A percentile compares a stretch with the other conserved stretches of the same genome.
Evolutionary conservation across 2,329 filamentous ascomycete genomes (phyloP).

Genomic region (Fusarium pseudograminearum): DNA sequence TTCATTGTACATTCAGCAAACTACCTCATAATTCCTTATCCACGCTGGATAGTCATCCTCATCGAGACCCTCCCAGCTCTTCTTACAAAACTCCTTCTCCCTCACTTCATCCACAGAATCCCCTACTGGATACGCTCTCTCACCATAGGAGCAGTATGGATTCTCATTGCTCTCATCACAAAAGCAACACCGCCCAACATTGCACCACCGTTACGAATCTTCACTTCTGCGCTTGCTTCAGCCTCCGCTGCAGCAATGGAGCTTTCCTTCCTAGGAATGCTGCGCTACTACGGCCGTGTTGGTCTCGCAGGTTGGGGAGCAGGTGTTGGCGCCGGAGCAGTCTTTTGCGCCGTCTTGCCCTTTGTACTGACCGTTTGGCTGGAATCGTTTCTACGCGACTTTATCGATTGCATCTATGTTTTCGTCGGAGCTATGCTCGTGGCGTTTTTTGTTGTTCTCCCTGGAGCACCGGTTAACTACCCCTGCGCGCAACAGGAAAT

Average conservation of each 20-base stretch:
- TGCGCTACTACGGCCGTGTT: conserved; percentile 48
- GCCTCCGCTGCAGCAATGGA: conserved; percentile 49
- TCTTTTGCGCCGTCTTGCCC: conserved; percentile 48
- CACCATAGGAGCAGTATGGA: conserved; percentile 47
- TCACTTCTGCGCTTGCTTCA: conserved; percentile 49
- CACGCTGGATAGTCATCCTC: conserved; percentile 49
- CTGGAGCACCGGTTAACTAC: conserved; percentile 43
- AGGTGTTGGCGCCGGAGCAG: conserved; percentile 49
- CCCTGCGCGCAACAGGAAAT: conserved; percentile 19
- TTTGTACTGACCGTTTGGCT: conserved; percentile 48
- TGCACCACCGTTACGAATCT: conserved; percentile 46
- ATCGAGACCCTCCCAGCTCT: conserved; percentile 51
- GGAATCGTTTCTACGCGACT: conserved; percentile 46
- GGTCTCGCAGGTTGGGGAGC: conserved; percentile 54
- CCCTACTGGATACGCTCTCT: conserved; percentile 49
- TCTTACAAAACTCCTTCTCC: conserved; percentile 46
- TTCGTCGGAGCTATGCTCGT: conserved; percentile 46
- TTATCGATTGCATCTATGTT: conserved; percentile 47
- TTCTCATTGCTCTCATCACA: conserved; percentile 46
- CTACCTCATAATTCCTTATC: conserved; percentile 54
- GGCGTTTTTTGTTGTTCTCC: conserved; percentile 49
- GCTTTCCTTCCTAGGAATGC: conserved; percentile 50
- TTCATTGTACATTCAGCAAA: conserved; percentile 51
- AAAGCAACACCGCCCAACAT: conserved; percentile 52
- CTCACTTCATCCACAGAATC: conserved; percentile 46